These are phyloP conservation scores for Diaporthe citriasiana DNA, from an alignment of 2,329 filamentous ascomycete genomes.

Conservation along the genomic window DNA sequence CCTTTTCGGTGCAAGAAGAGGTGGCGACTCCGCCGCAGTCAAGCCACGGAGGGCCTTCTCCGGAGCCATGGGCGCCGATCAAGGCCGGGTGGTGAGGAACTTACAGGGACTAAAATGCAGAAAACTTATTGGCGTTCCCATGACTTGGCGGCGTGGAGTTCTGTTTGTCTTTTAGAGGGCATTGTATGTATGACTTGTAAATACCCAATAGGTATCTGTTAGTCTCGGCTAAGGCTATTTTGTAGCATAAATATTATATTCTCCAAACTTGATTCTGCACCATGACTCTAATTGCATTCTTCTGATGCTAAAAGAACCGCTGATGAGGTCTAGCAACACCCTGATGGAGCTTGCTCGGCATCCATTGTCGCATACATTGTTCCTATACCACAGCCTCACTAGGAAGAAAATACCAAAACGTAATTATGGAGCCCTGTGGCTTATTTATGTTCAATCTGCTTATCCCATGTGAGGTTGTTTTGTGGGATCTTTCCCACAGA, in stretches of 20 bases:
- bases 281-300: background rate
- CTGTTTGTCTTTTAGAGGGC: background rate
- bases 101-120: background rate
- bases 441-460: background rate
- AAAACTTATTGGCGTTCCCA: background rate
- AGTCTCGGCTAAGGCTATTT: background rate
- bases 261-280: background rate
- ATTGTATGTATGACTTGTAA: background rate
- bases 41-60: background rate
- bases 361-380: background rate
- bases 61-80: background rate
- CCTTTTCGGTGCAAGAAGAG: conserved; percentile 14
- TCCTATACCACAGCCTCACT: background rate
- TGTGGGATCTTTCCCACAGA: no score
- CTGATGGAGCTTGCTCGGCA: no score
- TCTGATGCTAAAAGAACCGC: background rate
- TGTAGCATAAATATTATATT: background rate
- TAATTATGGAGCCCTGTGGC: background rate
- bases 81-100: background rate
- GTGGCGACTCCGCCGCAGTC: conserved; percentile 13
- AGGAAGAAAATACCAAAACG: no score
- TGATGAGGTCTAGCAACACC: no score
- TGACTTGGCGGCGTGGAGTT: background rate
- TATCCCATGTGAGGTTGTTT: no score
- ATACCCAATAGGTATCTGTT: background rate